Evolutionary conservation across 2,329 filamentous ascomycete genomes (phyloP), one percentile per base, ranked within the genome.

Genomic region (Paecilomyces formosus): DNA sequence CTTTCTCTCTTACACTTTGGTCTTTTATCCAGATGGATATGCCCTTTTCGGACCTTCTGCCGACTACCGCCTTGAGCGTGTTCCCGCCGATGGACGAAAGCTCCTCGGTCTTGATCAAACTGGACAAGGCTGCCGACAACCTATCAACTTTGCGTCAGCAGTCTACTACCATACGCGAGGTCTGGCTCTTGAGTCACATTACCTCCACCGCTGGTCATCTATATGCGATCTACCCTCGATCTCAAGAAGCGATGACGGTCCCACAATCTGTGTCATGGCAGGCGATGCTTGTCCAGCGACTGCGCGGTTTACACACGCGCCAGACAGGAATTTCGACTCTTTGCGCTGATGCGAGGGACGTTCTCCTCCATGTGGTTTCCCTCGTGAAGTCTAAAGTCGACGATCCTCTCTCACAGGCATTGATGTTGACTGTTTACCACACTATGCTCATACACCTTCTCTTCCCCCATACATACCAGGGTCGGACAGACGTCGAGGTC

Each of bases 1-100:
- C 72, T 1, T 74, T 73, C 57, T 69, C 74, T 0, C 65, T 75
- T n/a, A 72, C 68, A 31, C 66, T 76, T 7, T 78, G 75, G 75
- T 65, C 65, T 5, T 76, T 68, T 30, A 64, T 76, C 39, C 74
- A 77, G 57, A 70, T 68, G 58, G 70, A 71, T 63, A 58, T 57
- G 31, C 63, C 64, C 3, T 62, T 66, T 33, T 55, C 60, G 8
- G 54, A 63, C 22, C 57, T 64, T 28, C 57, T 62, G 4, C 61
- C 64, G 5, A 57, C 60, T 3, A 56, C 60, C 12, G 26, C 57
- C 22, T 51, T 58, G 22, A 55, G 55, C 12, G 54, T 55, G 2
- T 67, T 67, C 22, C 66, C 65, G 3, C 63, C 63, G 5, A 51
- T 60, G 26, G 63, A 68, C 53, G 59, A 66, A 49, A 57, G 54